A percentile compares a stretch with the other conserved stretches of the same genome.
Evolutionary conservation across 2,329 filamentous ascomycete genomes (phyloP).

Genomic region (Scedosporium dehoogii): DNA sequence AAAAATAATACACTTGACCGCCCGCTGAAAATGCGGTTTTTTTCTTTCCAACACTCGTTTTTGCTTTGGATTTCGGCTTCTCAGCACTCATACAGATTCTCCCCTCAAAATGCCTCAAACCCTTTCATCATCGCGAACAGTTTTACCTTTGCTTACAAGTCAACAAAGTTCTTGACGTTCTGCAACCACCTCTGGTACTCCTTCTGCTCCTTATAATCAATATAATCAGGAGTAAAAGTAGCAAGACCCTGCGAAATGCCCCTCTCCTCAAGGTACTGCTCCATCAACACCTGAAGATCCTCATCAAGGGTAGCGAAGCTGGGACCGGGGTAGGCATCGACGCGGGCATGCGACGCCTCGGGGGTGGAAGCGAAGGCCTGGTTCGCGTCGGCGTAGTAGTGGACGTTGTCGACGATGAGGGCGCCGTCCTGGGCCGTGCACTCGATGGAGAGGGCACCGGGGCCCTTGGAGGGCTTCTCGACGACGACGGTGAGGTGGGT

Average conservation of each 20-base stretch:
- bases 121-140: not conserved
- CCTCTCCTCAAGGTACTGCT: constrained; percentile 90
- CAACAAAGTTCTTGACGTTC: constrained; percentile 78
- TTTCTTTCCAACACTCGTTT: not conserved
- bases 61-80: not conserved
- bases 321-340: constrained; percentile 78
- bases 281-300: constrained; percentile 84
- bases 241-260: constrained; percentile 82
- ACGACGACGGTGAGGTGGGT: constrained; percentile 78
- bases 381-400: constrained; percentile 71
- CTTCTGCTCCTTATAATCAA: constrained; percentile 96
- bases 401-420: constrained; percentile 83
- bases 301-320: constrained; percentile 92
- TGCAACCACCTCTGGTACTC: constrained; percentile 90
- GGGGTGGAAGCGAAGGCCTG: constrained; percentile 67
- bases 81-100: not conserved
- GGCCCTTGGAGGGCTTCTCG: constrained; percentile 65
- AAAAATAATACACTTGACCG: not conserved
- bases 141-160: constrained; percentile 38
- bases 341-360: constrained; percentile 66
- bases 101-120: not conserved
- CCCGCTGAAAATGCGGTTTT: not conserved
- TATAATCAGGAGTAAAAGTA: constrained; percentile 88
- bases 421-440: constrained; percentile 76
- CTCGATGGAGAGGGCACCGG: constrained; percentile 76